These are phyloP conservation scores for Exophiala xenobiotica DNA, from an alignment of 2,329 filamentous ascomycete species.

Conservation along the genomic window DNA sequence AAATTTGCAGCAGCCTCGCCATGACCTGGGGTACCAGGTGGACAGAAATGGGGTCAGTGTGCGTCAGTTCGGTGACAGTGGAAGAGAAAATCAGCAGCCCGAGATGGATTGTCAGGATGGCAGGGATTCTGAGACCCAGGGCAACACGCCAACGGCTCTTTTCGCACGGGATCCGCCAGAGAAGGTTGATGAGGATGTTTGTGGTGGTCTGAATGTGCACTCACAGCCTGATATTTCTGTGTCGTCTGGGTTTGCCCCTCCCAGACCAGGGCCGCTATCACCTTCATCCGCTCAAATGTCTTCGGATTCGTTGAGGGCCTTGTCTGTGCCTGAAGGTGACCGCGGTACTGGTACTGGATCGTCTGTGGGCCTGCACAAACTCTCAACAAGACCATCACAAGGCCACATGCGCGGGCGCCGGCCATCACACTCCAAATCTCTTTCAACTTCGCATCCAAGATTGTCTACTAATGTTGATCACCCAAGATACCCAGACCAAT, in stretches of 20 bases:
- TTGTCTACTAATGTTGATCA: slow-evolving; percentile 21
- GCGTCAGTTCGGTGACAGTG: neutral
- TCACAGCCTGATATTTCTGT: slow-evolving; percentile 5
- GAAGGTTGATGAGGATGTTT: slow-evolving; percentile 17
- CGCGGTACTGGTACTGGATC: neutral
- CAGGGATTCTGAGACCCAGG: slow-evolving; percentile 19
- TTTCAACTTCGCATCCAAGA: slow-evolving; percentile 21
- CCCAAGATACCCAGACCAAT: slow-evolving; percentile 50
- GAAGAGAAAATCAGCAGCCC: neutral
- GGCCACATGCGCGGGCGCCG: slow-evolving; percentile 17
- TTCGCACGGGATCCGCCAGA: slow-evolving; percentile 15
- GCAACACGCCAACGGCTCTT: slow-evolving; percentile 24
- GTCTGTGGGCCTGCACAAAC: slow-evolving; percentile 12
- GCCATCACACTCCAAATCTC: slow-evolving; percentile 28
- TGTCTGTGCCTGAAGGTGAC: slow-evolving; percentile 14
- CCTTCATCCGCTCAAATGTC: slow-evolving; percentile 21
- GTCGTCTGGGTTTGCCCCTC: slow-evolving; percentile 8
- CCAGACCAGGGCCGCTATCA: slow-evolving; percentile 11
- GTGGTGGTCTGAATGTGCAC: slow-evolving; percentile 3
- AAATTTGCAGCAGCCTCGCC: slow-evolving; percentile 14
- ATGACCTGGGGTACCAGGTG: neutral
- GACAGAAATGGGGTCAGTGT: neutral
- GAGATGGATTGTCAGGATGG: slow-evolving; percentile 7
- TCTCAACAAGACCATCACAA: slow-evolving; percentile 19
- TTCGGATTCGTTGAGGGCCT: slow-evolving; percentile 21